These are phyloP conservation scores for Cystobasidiaceae sp. DNA, from an alignment of 1,284 basidiomycete species.

Conservation along the genomic window DNA sequence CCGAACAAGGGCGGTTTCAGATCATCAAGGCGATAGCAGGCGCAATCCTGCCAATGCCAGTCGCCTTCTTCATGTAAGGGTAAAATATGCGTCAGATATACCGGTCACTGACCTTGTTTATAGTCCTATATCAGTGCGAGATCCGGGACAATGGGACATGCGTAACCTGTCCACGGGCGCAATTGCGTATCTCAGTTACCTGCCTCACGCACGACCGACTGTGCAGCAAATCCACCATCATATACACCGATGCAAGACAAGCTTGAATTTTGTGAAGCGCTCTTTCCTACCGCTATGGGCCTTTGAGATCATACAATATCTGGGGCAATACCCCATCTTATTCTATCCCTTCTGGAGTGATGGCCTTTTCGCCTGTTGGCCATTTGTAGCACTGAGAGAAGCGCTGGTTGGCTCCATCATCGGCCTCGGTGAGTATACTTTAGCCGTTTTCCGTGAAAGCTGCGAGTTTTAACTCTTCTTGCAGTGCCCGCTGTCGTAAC, in stretches of 20 bases:
- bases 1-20: not conserved
- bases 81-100: too few relatives aligned
- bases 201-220: conserved; percentile 35
- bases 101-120: too few relatives aligned
- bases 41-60: conserved; percentile 4
- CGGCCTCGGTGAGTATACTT: conserved; percentile 29
- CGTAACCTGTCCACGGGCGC: conserved; percentile 44
- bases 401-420: conserved; percentile 10
- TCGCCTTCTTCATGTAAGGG: conserved; percentile 31
- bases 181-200: conserved; percentile 37
- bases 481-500: conserved; percentile 40
- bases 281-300: conserved; percentile 37
- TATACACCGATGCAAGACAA: conserved; percentile 39
- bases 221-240: conserved; percentile 36
- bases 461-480: not conserved
- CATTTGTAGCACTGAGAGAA: conserved; percentile 1
- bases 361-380: conserved; percentile 4
- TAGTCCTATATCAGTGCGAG: conserved; percentile 44
- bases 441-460: too few relatives aligned
- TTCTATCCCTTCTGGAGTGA: conserved; percentile 39
- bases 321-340: conserved; percentile 29
- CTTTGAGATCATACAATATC: conserved; percentile 13
- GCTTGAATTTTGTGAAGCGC: conserved; percentile 42
- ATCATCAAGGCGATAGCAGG: not conserved
- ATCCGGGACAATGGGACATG: conserved; percentile 42